A percentile compares a stretch with the other conserved stretches of the same genome.
Evolutionary conservation across 768 basidiomycete species (phyloP).

Genomic region (Rhizopogon salebrosus): DNA sequence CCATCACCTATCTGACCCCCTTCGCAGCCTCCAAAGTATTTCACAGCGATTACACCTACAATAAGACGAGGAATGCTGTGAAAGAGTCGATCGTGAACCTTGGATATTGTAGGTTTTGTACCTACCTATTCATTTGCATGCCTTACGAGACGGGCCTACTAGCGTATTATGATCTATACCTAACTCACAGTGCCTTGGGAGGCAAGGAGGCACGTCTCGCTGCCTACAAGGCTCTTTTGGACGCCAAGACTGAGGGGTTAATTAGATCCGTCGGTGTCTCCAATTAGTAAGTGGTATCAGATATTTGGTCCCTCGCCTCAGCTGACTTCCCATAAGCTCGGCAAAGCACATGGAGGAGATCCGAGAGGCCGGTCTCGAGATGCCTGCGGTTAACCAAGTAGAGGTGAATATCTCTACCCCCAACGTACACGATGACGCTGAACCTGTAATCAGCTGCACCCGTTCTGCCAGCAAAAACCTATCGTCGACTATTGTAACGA

Average conservation of each 20-base stretch:
- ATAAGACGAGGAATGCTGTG: conserved; percentile 47
- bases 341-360: conserved; percentile 69
- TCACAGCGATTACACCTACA: conserved; percentile 27
- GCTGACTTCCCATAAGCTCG: conserved; percentile 32
- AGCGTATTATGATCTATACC: conserved; percentile 62
- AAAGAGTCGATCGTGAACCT: conserved; percentile 49
- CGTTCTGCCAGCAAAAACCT: conserved; percentile 32
- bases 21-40: conserved; percentile 5
- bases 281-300: conserved; percentile 50
- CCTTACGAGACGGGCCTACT: conserved; percentile 10
- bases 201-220: conserved; percentile 53
- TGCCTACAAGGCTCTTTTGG: conserved; percentile 62
- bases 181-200: conserved; percentile 62
- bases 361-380: conserved; percentile 48
- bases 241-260: conserved; percentile 51
- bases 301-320: neutral
- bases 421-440: neutral
- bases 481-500: conserved; percentile 31
- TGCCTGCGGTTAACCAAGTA: conserved; percentile 69
- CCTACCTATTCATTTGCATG: neutral
- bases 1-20: neutral
- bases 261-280: conserved; percentile 66
- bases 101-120: conserved; percentile 38
- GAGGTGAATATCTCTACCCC: conserved; percentile 40
- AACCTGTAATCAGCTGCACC: conserved; percentile 18